Evolutionary conservation across 305 asterid genomes (phyloP).

Genomic region (Solanum aculeatissimum): DNA sequence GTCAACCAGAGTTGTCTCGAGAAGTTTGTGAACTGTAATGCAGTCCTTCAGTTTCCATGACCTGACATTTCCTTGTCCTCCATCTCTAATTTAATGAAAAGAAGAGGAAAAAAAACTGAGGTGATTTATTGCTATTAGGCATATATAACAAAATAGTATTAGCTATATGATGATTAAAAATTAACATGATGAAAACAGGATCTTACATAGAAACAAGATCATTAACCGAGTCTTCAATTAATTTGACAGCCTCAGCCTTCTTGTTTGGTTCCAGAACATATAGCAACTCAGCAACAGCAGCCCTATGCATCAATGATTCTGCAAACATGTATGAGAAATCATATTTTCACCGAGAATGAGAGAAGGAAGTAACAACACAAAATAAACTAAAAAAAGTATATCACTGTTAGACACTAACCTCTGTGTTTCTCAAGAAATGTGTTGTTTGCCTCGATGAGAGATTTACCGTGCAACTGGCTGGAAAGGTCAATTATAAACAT

Average conservation of each 20-base stretch:
- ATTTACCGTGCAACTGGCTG: slow-evolving; percentile 75
- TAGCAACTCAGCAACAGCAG: slow-evolving; percentile 92
- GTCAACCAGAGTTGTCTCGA: slow-evolving; percentile 41
- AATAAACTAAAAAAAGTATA: not conserved
- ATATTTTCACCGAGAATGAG: not conserved
- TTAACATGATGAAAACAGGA: not conserved
- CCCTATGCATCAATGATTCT: slow-evolving; percentile 85
- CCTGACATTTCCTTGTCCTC: slow-evolving; percentile 26
- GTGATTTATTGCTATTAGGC: not conserved
- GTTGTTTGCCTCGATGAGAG: slow-evolving; percentile 74
- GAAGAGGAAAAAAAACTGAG: not conserved
- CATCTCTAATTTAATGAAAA: slow-evolving; percentile 34
- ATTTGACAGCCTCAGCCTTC: slow-evolving; percentile 62
- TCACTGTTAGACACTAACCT: slow-evolving; percentile 35
- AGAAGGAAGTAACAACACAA: not conserved
- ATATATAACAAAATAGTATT: not conserved
- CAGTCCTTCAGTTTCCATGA: slow-evolving; percentile 69
- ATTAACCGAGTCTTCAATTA: slow-evolving; percentile 67
- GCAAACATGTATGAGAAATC: slow-evolving; percentile 13
- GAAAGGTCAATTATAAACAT: slow-evolving; percentile 5
- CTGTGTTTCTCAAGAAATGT: slow-evolving; percentile 62
- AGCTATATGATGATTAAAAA: not conserved
- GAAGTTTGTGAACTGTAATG: slow-evolving; percentile 57
- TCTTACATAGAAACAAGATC: slow-evolving; percentile 43
- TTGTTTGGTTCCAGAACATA: slow-evolving; percentile 71